Evolutionary conservation across 768 basidiomycete genomes (phyloP).

Genomic region (Leccinum truebloodii): DNA sequence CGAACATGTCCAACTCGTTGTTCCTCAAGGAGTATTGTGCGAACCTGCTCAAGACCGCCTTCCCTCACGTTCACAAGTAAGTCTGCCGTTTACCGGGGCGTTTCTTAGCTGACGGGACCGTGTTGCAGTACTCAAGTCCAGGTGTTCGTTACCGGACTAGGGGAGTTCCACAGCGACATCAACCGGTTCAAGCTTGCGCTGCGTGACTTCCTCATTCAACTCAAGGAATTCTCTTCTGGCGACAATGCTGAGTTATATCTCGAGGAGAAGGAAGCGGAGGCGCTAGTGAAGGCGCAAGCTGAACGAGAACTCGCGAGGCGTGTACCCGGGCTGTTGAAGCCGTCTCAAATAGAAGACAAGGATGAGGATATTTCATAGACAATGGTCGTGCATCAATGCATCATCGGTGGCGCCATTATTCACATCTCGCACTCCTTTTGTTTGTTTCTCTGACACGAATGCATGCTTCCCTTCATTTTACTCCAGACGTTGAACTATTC

Average conservation of each 20-base stretch:
- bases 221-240: slow-evolving; percentile 93
- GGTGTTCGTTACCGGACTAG: slow-evolving; percentile 64
- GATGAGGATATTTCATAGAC: slow-evolving; percentile 70
- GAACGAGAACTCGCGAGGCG: slow-evolving; percentile 89
- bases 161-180: slow-evolving; percentile 75
- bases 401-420: slow-evolving; percentile 22
- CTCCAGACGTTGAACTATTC: slow-evolving; percentile 32
- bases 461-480: slow-evolving; percentile 22
- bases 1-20: slow-evolving; percentile 70
- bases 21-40: slow-evolving; percentile 88
- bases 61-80: slow-evolving; percentile 89
- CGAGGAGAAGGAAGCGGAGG: slow-evolving; percentile 93
- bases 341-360: slow-evolving; percentile 90
- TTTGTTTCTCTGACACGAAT: slow-evolving; percentile 35
- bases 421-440: slow-evolving; percentile 16
- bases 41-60: slow-evolving; percentile 82
- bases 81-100: slow-evolving; percentile 27
- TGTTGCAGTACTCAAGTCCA: slow-evolving; percentile 63
- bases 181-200: slow-evolving; percentile 92
- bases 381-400: slow-evolving; percentile 28
- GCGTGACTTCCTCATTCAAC: slow-evolving; percentile 96
- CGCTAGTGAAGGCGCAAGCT: slow-evolving; percentile 71
- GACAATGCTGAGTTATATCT: slow-evolving; percentile 91
- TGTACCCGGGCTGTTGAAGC: slow-evolving; percentile 98
- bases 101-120: slow-evolving; percentile 11